Conservation (phyloP, 805 yeast species). For the Kuraishia borneana region DNA sequence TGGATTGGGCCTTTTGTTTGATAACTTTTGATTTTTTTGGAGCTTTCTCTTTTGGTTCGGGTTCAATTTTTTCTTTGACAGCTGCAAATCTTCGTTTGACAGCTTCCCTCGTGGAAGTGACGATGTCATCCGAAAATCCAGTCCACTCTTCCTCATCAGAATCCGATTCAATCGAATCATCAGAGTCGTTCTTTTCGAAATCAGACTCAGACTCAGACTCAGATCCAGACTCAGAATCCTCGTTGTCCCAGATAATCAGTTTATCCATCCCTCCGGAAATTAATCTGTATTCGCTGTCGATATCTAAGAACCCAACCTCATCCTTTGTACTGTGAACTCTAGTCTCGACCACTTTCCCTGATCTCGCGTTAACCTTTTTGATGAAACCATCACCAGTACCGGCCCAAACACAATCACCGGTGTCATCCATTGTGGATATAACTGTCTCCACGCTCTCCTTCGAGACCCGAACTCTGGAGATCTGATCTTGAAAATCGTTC, state of each 20-base stretch:
- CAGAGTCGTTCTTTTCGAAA: not conserved
- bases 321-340: slow-evolving; percentile 60
- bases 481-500: slow-evolving; percentile 66
- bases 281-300: slow-evolving; percentile 72
- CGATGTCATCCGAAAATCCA: not conserved
- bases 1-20: slow-evolving; percentile 37
- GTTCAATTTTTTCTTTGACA: not conserved
- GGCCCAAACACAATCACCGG: slow-evolving; percentile 53
- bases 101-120: not conserved
- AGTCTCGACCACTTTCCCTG: slow-evolving; percentile 52
- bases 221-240: not conserved
- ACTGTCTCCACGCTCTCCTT: slow-evolving; percentile 66
- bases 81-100: not conserved
- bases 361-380: slow-evolving; percentile 52
- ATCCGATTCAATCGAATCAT: not conserved
- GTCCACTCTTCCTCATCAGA: not conserved
- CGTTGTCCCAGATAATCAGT: slow-evolving; percentile 67
- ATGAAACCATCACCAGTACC: slow-evolving; percentile 73
- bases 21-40: slow-evolving; percentile 11
- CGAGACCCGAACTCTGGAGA: slow-evolving; percentile 59
- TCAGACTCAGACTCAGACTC: not conserved
- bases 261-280: slow-evolving; percentile 78
- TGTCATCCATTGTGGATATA: slow-evolving; percentile 42
- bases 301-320: slow-evolving; percentile 66
- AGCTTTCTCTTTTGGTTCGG: slow-evolving; percentile 1